A percentile compares a stretch with the other conserved stretches of the same genome.
Conservation (phyloP, 768 basidiomycete species). For the Tulasnella sp. region DNA sequence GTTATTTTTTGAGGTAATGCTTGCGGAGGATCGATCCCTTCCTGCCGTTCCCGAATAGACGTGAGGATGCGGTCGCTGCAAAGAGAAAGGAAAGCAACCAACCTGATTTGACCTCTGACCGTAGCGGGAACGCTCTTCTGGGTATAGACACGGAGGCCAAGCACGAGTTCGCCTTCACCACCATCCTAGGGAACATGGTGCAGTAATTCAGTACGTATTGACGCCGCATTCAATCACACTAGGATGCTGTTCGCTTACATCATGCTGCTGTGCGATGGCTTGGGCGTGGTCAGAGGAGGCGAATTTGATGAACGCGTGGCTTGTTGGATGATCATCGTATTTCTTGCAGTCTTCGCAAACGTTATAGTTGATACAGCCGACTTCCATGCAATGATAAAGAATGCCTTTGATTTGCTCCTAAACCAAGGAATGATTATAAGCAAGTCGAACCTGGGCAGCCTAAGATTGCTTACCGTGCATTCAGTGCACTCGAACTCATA, state of each 20-base stretch:
- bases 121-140: constrained; percentile 12
- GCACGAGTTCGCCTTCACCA: constrained; percentile 7
- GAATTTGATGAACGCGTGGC: not conserved
- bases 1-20: constrained; percentile 1
- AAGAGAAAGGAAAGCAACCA: not conserved
- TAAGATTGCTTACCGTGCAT: not conserved
- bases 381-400: constrained; percentile 17
- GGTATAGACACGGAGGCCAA: constrained; percentile 24
- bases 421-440: not conserved
- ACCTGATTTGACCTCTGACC: not conserved
- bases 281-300: not conserved
- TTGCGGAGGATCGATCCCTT: constrained; percentile 16
- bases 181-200: not conserved
- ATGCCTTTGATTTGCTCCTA: constrained; percentile 11
- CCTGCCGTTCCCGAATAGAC: not conserved
- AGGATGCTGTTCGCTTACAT: not conserved
- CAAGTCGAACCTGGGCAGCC: not conserved
- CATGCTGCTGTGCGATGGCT: not conserved
- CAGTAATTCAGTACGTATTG: not conserved
- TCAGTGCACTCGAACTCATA: not conserved
- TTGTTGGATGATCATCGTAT: not conserved
- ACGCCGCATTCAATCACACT: not conserved
- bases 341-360: constrained; percentile 17
- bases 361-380: not conserved
- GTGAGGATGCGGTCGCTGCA: not conserved